Evolutionary conservation across 1,139 yeast genomes (phyloP).

Genomic region (Suhomyces panamericanus): DNA sequence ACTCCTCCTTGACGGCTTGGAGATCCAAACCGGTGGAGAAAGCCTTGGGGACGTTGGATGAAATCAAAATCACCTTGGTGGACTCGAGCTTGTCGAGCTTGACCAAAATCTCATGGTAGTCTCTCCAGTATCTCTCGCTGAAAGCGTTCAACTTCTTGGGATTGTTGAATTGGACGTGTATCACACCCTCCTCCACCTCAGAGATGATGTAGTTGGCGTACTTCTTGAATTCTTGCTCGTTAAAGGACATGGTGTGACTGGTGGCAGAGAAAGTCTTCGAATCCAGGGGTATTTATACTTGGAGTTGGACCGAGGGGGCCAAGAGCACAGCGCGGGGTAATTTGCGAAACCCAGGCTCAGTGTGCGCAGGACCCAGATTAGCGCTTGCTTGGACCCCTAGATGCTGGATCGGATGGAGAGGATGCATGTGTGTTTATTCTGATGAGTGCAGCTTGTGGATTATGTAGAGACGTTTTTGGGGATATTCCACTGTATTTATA

Average conservation of each 20-base stretch:
- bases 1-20: slow-evolving; percentile 32
- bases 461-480: too few species aligned
- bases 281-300: slow-evolving; percentile 1
- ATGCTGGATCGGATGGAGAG: neutral
- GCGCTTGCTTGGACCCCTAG: too few species aligned
- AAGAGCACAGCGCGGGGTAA: slow-evolving; percentile 4
- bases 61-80: slow-evolving; percentile 54
- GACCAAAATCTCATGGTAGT: slow-evolving; percentile 52
- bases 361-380: too few species aligned
- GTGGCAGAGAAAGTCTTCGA: neutral
- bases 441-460: too few species aligned
- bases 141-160: slow-evolving; percentile 65
- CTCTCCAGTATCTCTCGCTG: slow-evolving; percentile 53
- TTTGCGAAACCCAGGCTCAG: neutral
- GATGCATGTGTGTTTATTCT: neutral
- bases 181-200: slow-evolving; percentile 49
- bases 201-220: slow-evolving; percentile 42
- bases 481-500: too few species aligned
- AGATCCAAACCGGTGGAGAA: slow-evolving; percentile 72
- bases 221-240: slow-evolving; percentile 26
- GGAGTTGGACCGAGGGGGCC: slow-evolving; percentile 4
- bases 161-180: slow-evolving; percentile 64
- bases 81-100: slow-evolving; percentile 46
- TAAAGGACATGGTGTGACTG: slow-evolving; percentile 7
- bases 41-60: slow-evolving; percentile 56